A percentile compares a stretch with the other conserved stretches of the same genome.
phyloP scores from a whole-genome alignment of 2,329 filamentous ascomycete species.

The Tympanopsis confertula region DNA sequence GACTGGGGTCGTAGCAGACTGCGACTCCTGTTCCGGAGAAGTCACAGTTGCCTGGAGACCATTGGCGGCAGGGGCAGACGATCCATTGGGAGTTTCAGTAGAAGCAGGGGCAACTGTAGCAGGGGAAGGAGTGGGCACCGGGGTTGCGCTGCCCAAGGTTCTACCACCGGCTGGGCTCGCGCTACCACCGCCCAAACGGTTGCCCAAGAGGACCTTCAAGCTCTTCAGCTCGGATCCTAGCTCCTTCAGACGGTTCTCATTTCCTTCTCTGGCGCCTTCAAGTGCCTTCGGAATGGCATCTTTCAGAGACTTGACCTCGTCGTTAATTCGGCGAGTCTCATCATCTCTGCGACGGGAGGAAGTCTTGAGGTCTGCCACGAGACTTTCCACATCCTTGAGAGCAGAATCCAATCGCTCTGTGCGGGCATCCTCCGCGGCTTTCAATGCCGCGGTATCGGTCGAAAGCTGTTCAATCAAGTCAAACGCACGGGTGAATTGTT shows the following conservation, averaged over 20 bases:
- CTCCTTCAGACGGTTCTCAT: conserved; percentile 71
- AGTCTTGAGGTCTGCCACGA: conserved; percentile 70
- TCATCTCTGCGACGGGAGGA: conserved; percentile 74
- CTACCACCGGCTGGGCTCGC: neutral
- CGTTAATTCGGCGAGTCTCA: conserved; percentile 72
- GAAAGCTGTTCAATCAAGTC: conserved; percentile 81
- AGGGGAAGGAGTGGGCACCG: neutral
- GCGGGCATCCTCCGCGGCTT: conserved; percentile 72
- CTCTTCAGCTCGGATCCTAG: conserved; percentile 81
- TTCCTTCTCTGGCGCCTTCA: conserved; percentile 73
- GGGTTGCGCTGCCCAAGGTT: neutral
- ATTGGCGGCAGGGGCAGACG: neutral
- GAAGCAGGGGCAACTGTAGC: neutral
- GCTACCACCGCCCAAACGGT: conserved; percentile 38
- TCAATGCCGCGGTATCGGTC: conserved; percentile 79
- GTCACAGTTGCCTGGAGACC: neutral
- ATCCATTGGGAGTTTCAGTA: too few relatives aligned
- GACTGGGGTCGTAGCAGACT: neutral
- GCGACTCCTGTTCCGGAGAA: neutral
- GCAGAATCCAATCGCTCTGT: conserved; percentile 75
- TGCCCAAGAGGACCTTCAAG: conserved; percentile 72
- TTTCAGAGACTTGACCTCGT: conserved; percentile 74
- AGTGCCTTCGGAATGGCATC: conserved; percentile 81
- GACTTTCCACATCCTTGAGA: conserved; percentile 71
- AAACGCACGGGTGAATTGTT: conserved; percentile 87